Evolutionary conservation across 176 grass and related monocot genomes (phyloP), one percentile per base, ranked within the genome.

Genomic region (Poa pratensis): DNA sequence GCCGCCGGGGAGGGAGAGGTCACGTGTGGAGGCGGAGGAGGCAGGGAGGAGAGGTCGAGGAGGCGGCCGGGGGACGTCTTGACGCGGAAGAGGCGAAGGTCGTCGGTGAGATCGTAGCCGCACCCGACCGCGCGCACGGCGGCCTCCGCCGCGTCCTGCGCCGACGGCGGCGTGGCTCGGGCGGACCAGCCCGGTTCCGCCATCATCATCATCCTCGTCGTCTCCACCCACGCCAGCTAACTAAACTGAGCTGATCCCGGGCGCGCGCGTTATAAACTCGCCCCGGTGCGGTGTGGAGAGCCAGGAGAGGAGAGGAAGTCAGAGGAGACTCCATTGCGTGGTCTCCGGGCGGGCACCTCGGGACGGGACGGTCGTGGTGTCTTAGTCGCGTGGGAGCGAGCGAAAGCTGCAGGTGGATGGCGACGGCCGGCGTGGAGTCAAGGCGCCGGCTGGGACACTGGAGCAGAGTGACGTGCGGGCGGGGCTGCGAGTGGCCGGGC

Each of bases 101-200:
- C 92, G 6, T 28, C 23, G 1, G 84, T 87, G 13, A 94, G 51
- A 75, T 97, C 92, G 76, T 91, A 94, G 10, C 92, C 90, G 83
- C 92, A 94, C 14, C 95, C 95, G 24, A 97, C 76, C 11, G 92
- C 82, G 50, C 82, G 84, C 52, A 97, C 88, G 20, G 95, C 95
- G 85, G 74, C 53, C 88, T 91, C 90, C 3, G 92, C 92, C 82
- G 85, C 88, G 7, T 28, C 88, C 72, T 94, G 90, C 92, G 86
- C 89, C 50, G 83, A 46, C 86, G 85, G 82, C 53, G 84, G 81
- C 57, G 45, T 50, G 48, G 48, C 64, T 16, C 65, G 65, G n/a
- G 53, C 11, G 40, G 50, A 51, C 48, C 48, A 71, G 48, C 18
- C n/a, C 77, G 23, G 7, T 4, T 32, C 82, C 71, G 43, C 35